Base-by-base conservation (phyloP, 2,329 filamentous ascomycete genomes). In the Beauveria medogensis region DNA sequence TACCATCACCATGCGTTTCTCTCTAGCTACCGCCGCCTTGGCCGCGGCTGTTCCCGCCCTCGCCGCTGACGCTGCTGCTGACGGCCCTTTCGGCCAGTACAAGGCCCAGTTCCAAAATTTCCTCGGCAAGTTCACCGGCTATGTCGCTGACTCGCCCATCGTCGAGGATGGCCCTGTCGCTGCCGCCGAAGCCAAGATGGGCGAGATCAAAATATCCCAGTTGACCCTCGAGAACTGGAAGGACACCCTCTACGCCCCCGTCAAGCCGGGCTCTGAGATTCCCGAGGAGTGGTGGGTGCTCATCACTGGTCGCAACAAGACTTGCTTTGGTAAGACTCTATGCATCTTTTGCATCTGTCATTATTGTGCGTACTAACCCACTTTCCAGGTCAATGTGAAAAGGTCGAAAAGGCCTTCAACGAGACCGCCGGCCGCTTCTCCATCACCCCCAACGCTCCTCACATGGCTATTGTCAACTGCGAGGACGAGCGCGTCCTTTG, bases 201-300 rank as follows among this genome's bases (percentile, higher is more conserved):
- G 71, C 64, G 68, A 71, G 48, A 71, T 75, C 72, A 73, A 72
- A 75, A 82, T 71, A 71, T 81, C 73, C 55, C 70, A 70, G 55
- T 72, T 93, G 67, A 87, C 84, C 5, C 77, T 91, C 61, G 77
- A 85, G 65, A 88, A 87, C 79, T 91, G 89, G 88, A 83, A 86
- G 72, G 75, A 87, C 28, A 83, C 85, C 3, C 77, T 93, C 63
- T 86, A 83, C 69, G 77, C 77, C 55, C 82, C 84, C 34, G 83
- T 88, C 62, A 77, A 83, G 63, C 74, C 83, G 9, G 82, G 74
- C 30, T 80, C 82, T 64, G 82, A 82, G 12, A 80, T 79, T 64
- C 87, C 89, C 5, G 87, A 88, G 74, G 87, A 91, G 74, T 92
- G 88, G 88, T 86, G 89, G 79, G 77, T 93, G 63, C 80, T 89